phyloP scores from a whole-genome alignment of 345 rosid species.

The Hevea brasiliensis region DNA sequence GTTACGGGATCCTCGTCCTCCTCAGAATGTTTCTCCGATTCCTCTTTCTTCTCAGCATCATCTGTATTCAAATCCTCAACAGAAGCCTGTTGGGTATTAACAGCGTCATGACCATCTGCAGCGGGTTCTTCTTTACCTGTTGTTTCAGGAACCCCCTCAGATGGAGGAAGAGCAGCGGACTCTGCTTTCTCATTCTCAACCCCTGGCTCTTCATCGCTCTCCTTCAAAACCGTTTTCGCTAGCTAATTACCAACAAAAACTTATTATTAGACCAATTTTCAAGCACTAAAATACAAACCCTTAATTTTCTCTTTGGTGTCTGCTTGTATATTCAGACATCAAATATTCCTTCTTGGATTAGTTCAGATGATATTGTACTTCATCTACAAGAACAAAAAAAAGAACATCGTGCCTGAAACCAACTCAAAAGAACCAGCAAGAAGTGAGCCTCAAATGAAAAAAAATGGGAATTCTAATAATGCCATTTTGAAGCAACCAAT shows the following conservation, averaged over 20 bases:
- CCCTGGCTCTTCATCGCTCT: slow-evolving; percentile 16
- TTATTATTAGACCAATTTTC: neutral
- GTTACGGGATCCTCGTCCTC: slow-evolving; percentile 22
- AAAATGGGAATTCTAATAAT: too few relatives aligned
- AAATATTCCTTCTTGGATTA: too few relatives aligned
- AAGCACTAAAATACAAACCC: too few relatives aligned
- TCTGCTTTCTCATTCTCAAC: slow-evolving; percentile 31
- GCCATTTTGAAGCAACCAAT: too few relatives aligned
- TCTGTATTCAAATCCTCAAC: slow-evolving; percentile 28
- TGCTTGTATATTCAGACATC: too few relatives aligned
- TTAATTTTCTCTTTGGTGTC: too few relatives aligned
- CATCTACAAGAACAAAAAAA: too few relatives aligned
- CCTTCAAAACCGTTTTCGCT: slow-evolving; percentile 44
- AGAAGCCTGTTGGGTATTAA: slow-evolving; percentile 23
- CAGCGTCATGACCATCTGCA: slow-evolving; percentile 20
- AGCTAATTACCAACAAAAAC: slow-evolving; percentile 27
- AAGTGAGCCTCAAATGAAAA: too few relatives aligned
- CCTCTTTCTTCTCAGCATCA: slow-evolving; percentile 20
- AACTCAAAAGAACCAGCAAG: too few relatives aligned
- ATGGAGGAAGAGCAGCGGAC: slow-evolving; percentile 20
- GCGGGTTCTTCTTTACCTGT: slow-evolving; percentile 16
- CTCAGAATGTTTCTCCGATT: slow-evolving; percentile 23
- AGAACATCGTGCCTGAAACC: too few relatives aligned
- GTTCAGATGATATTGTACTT: too few relatives aligned
- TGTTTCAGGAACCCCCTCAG: slow-evolving; percentile 22